Conservation (phyloP, 345 rosid species). For the Barbarea vulgaris region DNA sequence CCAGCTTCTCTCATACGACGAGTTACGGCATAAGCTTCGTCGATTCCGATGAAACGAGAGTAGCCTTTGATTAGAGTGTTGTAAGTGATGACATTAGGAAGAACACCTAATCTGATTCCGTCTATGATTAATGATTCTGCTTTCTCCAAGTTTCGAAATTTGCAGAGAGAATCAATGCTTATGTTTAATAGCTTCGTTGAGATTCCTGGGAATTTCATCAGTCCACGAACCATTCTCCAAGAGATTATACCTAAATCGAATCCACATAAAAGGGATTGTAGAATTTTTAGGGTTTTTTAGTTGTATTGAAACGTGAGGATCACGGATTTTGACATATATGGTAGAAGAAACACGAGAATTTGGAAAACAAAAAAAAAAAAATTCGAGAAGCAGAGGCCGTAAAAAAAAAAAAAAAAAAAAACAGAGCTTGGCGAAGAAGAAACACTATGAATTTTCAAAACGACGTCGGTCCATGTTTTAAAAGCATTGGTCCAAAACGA, state of each 20-base stretch:
- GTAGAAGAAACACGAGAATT: not conserved
- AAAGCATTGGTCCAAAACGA: not conserved
- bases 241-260: not conserved
- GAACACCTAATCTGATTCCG: conserved; percentile 67
- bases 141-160: conserved; percentile 53
- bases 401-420: no score
- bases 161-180: conserved; percentile 58
- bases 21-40: conserved; percentile 56
- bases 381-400: not conserved
- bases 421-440: conserved; percentile 12
- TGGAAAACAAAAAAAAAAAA: not conserved
- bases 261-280: not conserved
- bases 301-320: not conserved
- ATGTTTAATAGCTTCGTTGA: conserved; percentile 73
- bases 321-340: not conserved
- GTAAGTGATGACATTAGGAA: conserved; percentile 76
- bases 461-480: not conserved
- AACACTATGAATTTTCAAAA: not conserved
- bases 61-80: conserved; percentile 65
- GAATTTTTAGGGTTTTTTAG: not conserved
- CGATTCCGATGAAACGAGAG: conserved; percentile 55
- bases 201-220: conserved; percentile 40
- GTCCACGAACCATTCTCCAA: conserved; percentile 21
- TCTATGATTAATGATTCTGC: conserved; percentile 66
- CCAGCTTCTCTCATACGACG: conserved; percentile 68